Evolutionary conservation across 441 rosid species (phyloP), one percentile per base, ranked within the genome.

Genomic region (Jatropha multifida): DNA sequence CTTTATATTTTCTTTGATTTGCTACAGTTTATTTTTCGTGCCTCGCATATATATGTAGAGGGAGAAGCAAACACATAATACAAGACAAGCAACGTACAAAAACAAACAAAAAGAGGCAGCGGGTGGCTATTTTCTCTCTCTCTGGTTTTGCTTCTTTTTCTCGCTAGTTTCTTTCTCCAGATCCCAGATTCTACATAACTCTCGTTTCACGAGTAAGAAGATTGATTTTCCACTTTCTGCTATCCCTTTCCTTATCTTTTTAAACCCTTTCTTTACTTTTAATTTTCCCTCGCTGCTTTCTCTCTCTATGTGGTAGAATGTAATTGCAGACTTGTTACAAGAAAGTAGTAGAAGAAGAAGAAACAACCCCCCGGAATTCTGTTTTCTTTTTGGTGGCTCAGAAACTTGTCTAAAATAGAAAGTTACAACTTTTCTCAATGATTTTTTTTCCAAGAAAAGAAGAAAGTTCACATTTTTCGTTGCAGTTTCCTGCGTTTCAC

Each of bases 341-440:
- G 17, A 32, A 10, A 58, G 12, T 20, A 8, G 32, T 32, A 65
- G 37, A 65, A 13, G 26, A 10, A 10, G 69, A 63, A 0, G 17
- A 26, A 14, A 15, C 7, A 13, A 49, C 38, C 23, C 0, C 17
- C 5, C 5, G 18, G 23, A 51, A 48, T 32, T 14, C 42, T 44
- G 26, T 54, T 58, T 27, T 17, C 38, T 3, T 48, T 67, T 51
- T 79, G 81, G 78, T 68, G 66, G 58, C 62, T 23, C 65, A 56
- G 79, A 71, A 76, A 79, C 55, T 27, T 61, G 54, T 3, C 62
- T 52, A 23, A 71, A 67, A 38, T 38, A 10, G 10, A 40, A 41
- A 8, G 0, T 54, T 44, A 60, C 5, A 32, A 32, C 32, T 32
- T 32, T 54, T 54, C 46, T 32, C 17, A 10, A 54, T 15, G 58